Base-by-base conservation (phyloP, 2,329 filamentous ascomycete genomes). In the Venturia carpophila region DNA sequence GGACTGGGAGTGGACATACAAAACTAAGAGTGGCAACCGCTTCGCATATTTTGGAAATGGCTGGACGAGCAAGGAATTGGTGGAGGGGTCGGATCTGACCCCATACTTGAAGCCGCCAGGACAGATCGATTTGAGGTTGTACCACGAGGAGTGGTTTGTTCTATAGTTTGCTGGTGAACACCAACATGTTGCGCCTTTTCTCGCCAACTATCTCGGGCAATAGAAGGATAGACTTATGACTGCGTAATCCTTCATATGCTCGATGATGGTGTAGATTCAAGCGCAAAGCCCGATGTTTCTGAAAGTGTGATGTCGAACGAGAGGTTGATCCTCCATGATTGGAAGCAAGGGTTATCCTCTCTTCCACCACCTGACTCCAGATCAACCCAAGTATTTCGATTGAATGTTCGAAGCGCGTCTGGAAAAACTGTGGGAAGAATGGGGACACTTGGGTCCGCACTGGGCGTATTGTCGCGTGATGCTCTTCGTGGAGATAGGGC, bases 31-130 rank as follows among this genome's bases (percentile, higher is more conserved):
- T 67, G 76, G 74, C 9, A 83, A 83, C 70, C 72, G 84, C 9
- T 85, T 88, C 68, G 76, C 79, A 1, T 90, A 86, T 70, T 84
- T 90, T 69, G 88, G 88, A 0, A 88, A 87, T 70, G 88, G 88
- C 0, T 85, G 83, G 75, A 89, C 86, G 2, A 77, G 70, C 64
- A 82, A 82, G 67, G 88, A 91, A 73, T 68, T 76, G 70, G 80
- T 84, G 43, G 75, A 78, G 6, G 76, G 76, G n/a, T 77, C 78
- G 3, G 86, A 90, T 69, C 77, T 89, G 71, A 88, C 85, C 13
- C 77, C 81, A 11, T 89, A 90, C 78, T 72, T 91, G 65, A 82
- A 77, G 68, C 69, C 80, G 39, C 82, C 83, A 0, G 79, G 79
- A 43, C 77, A 83, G 42, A 78, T 86, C 49, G 84, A 90, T 71